These are phyloP conservation scores for Pseudogymnoascus sp. DNA, from an alignment of 2,329 filamentous ascomycete genomes.

Conservation along the genomic window DNA sequence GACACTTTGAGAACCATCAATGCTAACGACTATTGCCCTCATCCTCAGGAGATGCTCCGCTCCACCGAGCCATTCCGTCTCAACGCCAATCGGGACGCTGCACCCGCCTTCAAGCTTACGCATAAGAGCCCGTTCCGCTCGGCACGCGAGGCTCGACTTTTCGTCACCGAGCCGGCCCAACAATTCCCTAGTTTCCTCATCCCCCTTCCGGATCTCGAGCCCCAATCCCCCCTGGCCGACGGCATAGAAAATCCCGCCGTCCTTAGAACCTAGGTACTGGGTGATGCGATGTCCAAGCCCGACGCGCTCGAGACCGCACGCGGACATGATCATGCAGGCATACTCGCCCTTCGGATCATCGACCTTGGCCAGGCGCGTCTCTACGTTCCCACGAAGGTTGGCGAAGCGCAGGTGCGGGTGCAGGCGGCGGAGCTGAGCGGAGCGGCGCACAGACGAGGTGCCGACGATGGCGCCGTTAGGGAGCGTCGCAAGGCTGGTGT, in stretches of 20 bases:
- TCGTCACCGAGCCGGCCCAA: slow-evolving; percentile 54
- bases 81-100: slow-evolving; percentile 87
- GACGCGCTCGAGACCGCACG: slow-evolving; percentile 71
- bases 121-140: slow-evolving; percentile 74
- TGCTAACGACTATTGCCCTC: slow-evolving; percentile 69
- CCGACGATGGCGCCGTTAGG: slow-evolving; percentile 72
- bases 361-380: slow-evolving; percentile 73
- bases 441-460: slow-evolving; percentile 76
- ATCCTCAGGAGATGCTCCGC: slow-evolving; percentile 40
- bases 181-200: slow-evolving; percentile 51
- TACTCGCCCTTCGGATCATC: slow-evolving; percentile 62
- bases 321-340: slow-evolving; percentile 73
- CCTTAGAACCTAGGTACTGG: slow-evolving; percentile 61
- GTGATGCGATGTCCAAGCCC: slow-evolving; percentile 62
- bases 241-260: slow-evolving; percentile 71
- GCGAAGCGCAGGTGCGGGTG: slow-evolving; percentile 69
- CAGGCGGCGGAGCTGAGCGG: slow-evolving; percentile 67
- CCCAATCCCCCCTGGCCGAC: slow-evolving; percentile 85
- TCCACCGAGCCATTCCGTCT: slow-evolving; percentile 56
- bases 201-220: slow-evolving; percentile 67
- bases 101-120: slow-evolving; percentile 85
- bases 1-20: slow-evolving; percentile 50
- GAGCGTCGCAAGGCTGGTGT: slow-evolving; percentile 59
- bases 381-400: slow-evolving; percentile 81
- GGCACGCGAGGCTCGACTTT: slow-evolving; percentile 59